Evolutionary conservation across 345 rosid species (phyloP).

Genomic region (Gossypium turneri): DNA sequence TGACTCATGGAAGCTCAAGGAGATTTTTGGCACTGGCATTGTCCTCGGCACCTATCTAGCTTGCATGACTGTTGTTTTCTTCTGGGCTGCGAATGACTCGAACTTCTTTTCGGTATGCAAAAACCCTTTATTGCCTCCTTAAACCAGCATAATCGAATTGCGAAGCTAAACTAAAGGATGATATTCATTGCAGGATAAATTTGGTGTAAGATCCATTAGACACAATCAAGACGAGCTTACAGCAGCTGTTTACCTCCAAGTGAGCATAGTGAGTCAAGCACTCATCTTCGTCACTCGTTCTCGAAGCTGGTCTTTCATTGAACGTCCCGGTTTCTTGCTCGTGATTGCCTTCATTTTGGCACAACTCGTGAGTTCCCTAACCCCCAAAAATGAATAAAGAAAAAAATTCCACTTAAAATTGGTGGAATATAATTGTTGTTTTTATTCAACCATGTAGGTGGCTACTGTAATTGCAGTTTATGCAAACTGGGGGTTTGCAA

Average conservation of each 20-base stretch:
- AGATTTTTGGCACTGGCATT: constrained; percentile 81
- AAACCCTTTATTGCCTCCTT: not conserved
- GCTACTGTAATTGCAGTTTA: constrained; percentile 85
- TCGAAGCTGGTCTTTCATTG: constrained; percentile 81
- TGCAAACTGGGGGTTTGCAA: constrained; percentile 69
- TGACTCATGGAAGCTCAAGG: constrained; percentile 39
- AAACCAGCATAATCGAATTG: not conserved
- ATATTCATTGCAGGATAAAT: constrained; percentile 47
- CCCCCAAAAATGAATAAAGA: not conserved
- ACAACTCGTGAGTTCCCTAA: constrained; percentile 53
- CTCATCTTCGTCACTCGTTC: constrained; percentile 97
- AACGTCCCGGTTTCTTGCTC: constrained; percentile 82
- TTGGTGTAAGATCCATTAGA: constrained; percentile 64
- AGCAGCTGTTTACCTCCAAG: constrained; percentile 91
- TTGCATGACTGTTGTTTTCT: constrained; percentile 82
- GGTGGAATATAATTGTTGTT: not conserved
- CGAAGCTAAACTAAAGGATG: not conserved
- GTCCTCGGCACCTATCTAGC: constrained; percentile 83
- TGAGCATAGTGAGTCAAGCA: constrained; percentile 89
- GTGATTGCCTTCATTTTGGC: constrained; percentile 58
- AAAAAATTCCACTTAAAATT: not conserved
- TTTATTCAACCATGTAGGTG: constrained; percentile 23
- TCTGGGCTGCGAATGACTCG: constrained; percentile 58
- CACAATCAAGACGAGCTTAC: constrained; percentile 48
- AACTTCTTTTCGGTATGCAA: constrained; percentile 74